Evolutionary conservation across 108 stramenopile species (phyloP), one percentile per base, ranked within the genome.

Genomic region (Nitzschia palea): DNA sequence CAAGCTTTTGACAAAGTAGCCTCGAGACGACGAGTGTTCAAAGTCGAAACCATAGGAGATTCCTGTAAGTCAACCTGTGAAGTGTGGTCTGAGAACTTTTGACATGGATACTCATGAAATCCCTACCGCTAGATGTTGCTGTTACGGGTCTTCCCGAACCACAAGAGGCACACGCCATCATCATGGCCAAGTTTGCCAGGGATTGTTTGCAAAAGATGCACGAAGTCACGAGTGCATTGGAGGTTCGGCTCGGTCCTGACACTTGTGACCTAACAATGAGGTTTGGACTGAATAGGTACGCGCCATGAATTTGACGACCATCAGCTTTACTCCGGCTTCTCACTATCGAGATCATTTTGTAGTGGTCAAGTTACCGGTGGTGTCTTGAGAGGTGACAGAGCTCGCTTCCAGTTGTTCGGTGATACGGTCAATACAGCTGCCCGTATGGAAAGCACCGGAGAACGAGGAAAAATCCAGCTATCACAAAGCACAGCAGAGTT

Each of bases 351-450:
- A n/a, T n/a, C n/a, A n/a, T n/a, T n/a, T n/a, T n/a, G n/a, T n/a
- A n/a, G n/a, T n/a, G n/a, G n/a, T n/a, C n/a, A n/a, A n/a, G 78
- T 81, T 0, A 84, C 78, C 17, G 82, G 82, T 8, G 86, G 86
- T 31, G 75, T 87, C 0, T 54, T 87, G 10, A 71, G 82, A 0
- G 86, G 86, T 18, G 55, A 79, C 25, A 87, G 80, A 36, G 32
- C 75, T 32, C 61, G 86, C 25, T 87, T 87, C 53, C 73, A 87
- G 26, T 35, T 87, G 12, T 87, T 87, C 53, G 86, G 86, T 1
- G 86, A 87, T 32, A 83, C 86, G 12, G 81, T 87, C 59, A 87
- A 87, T 44, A 79, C 76, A 17, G 35, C 64, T 36, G 50, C 63
- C 20, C 61, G 85, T 1, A 86, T 86, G 60, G 85, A 86, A 68